phyloP scores from a whole-genome alignment of 768 basidiomycete genomes.

The Coprinellus micaceus region DNA sequence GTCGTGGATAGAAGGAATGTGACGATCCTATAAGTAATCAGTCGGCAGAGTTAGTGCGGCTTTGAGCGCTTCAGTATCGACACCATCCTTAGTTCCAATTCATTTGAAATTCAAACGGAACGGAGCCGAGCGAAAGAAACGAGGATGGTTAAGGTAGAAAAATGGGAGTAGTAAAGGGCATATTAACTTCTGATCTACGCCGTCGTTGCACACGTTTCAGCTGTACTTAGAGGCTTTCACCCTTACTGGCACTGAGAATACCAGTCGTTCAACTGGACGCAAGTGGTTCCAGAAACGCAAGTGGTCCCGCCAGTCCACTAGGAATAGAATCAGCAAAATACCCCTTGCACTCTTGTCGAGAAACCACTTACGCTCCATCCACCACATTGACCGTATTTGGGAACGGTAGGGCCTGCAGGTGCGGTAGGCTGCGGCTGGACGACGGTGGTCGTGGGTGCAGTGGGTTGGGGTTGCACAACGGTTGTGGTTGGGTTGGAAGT shows the following conservation, averaged over 20 bases:
- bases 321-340: background rate
- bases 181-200: too few relatives aligned
- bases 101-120: too few relatives aligned
- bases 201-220: too few relatives aligned
- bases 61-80: too few relatives aligned
- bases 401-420: background rate
- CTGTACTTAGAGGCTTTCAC: too few relatives aligned
- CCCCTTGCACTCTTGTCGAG: background rate
- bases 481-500: background rate
- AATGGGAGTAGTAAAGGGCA: too few relatives aligned
- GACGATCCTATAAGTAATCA: too few relatives aligned
- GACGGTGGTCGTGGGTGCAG: background rate
- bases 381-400: constrained; percentile 3
- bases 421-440: constrained; percentile 1
- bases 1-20: too few relatives aligned
- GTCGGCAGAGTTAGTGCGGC: too few relatives aligned
- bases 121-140: too few relatives aligned
- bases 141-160: too few relatives aligned
- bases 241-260: background rate
- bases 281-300: background rate
- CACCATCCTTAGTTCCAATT: too few relatives aligned
- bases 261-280: background rate
- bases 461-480: background rate
- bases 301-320: background rate
- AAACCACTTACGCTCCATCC: background rate